A percentile compares a stretch with the other conserved stretches of the same genome.
Evolutionary conservation across 331 rosid species (phyloP).

Genomic region (Rhamnella rubrinervis): DNA sequence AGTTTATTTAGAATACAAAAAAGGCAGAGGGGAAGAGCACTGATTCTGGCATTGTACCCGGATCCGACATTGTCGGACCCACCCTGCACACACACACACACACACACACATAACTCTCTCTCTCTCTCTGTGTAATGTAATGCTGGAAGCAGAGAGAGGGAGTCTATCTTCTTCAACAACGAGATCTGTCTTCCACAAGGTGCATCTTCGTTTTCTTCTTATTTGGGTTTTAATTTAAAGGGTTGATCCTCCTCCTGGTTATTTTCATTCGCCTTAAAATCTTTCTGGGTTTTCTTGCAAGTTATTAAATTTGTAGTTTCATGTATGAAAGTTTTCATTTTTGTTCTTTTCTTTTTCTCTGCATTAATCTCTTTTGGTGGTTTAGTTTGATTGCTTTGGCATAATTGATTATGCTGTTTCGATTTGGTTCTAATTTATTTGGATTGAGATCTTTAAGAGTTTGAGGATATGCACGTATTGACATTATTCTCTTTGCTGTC

Average conservation of each 20-base stretch:
- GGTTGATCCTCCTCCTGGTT: neutral
- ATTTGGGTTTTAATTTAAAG: neutral
- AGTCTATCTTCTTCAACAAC: neutral
- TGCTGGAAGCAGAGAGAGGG: neutral
- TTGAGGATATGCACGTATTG: neutral
- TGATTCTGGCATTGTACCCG: conserved; percentile 19
- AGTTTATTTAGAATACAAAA: conserved; percentile 1
- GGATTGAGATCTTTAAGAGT: conserved; percentile 1
- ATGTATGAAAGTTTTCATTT: neutral
- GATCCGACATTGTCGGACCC: conserved; percentile 39
- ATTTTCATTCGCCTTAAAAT: neutral
- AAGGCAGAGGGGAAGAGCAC: conserved; percentile 7
- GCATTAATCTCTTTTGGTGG: neutral
- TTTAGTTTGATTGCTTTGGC: neutral
- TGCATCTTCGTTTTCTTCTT: neutral
- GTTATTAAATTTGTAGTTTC: neutral
- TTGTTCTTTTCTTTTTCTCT: neutral
- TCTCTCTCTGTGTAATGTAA: neutral
- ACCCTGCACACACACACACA: neutral
- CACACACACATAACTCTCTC: conserved; percentile 1
- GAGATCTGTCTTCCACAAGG: conserved; percentile 17
- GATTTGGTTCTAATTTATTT: neutral
- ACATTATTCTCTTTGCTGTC: neutral
- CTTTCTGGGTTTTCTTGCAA: conserved; percentile 16
- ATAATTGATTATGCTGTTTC: neutral